phyloP scores from a whole-genome alignment of 148 eudicot species.

The Cornus controversa region DNA sequence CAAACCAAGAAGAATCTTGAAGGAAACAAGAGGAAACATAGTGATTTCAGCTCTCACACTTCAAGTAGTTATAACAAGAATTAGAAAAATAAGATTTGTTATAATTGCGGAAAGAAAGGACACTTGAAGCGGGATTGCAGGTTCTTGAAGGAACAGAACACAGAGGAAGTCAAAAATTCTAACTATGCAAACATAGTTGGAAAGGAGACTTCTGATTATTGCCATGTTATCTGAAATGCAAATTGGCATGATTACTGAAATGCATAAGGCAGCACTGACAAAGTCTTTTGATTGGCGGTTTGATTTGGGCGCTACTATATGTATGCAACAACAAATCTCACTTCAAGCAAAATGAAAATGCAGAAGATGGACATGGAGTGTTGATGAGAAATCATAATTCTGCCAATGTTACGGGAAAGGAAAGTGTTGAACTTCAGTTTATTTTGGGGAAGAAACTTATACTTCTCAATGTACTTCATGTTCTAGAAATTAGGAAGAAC shows the following conservation, averaged over 20 bases:
- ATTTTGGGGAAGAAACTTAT: conserved; percentile 3
- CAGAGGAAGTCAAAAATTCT: not conserved
- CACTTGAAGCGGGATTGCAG: not conserved
- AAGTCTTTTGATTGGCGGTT: too few relatives aligned
- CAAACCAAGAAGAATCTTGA: not conserved
- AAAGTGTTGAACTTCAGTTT: not conserved
- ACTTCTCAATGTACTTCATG: conserved; percentile 2
- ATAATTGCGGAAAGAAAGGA: too few relatives aligned
- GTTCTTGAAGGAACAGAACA: too few relatives aligned
- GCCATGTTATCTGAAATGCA: not conserved
- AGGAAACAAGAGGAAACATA: not conserved
- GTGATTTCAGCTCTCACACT: not conserved
- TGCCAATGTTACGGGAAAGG: conserved; percentile 6
- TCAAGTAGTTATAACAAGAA: not conserved
- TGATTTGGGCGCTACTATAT: too few relatives aligned
- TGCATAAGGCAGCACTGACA: too few relatives aligned
- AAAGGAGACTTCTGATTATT: not conserved
- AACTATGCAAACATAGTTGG: not conserved
- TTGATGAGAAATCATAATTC: not conserved
- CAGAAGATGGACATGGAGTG: not conserved
- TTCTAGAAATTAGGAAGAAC: conserved; percentile 9
- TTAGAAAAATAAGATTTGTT: not conserved
- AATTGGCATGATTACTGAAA: too few relatives aligned
- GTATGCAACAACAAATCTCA: too few relatives aligned
- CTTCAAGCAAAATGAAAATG: not conserved